Evolutionary conservation across 1,284 basidiomycete species (phyloP), one percentile per base, ranked within the genome.

Genomic region (Earliella scabrosa): DNA sequence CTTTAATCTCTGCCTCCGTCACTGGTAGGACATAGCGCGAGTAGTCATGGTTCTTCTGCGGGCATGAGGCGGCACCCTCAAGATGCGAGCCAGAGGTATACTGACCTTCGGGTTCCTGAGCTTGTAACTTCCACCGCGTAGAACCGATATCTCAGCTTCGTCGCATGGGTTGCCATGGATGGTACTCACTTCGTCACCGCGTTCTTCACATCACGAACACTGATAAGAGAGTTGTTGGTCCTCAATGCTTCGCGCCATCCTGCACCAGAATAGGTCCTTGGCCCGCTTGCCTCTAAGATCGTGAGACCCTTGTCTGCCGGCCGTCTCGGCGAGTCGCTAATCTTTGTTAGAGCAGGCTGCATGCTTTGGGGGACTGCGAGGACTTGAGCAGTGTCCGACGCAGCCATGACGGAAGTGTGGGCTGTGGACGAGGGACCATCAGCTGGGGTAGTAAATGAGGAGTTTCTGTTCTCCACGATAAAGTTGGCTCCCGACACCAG

Each of bases 161-260:
- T 23, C 16, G 11, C 35, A n/a, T 35, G 7, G 35, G 23, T 9
- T 13, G 4, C n/a, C 4, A 10, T 6, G n/a, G 4, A 20, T 14
- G 16, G 32, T 11, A 20, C 52, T 48, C 34, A 66, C 66, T 67
- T 54, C 2, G 56, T 50, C 4, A 52, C 50, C 7, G 60, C 58
- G 23, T 54, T 45, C 50, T 67, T 67, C n/a, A 66, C 63, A 36
- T 67, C 64, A 11, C 64, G 59, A 18, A 67, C 59, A 31, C 36
- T 66, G 21, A 49, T 49, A 2, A 57, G 35, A 6, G 52, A n/a
- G 10, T 45, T 23, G 27, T 13, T 18, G n/a, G n/a, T 49, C 11
- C 24, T 23, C 32, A 54, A 20, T 9, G 20, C 18, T 8, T 47
- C 41, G 14, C 45, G 35, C 52, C 52, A 59, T 27, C 41, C 16